Conservation (phyloP, 169 alveolate species). For the Cryptosporidium meleagridis region DNA sequence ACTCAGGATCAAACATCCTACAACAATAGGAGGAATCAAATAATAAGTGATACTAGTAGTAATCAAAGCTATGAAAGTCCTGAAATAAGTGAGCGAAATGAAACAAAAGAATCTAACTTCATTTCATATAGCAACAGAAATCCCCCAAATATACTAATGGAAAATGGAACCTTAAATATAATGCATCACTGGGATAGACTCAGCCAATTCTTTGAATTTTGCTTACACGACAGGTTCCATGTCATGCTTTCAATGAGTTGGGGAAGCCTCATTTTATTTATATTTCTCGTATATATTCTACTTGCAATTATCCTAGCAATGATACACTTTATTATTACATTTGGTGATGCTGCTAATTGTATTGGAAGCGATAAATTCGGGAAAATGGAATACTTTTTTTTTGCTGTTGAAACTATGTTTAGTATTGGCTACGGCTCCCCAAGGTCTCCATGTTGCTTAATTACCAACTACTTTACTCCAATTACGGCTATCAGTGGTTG, state of each 20-base stretch:
- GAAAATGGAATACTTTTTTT: slow-evolving; percentile 76
- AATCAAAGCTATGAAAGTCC: not conserved
- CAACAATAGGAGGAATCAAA: not conserved
- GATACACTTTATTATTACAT: slow-evolving; percentile 49
- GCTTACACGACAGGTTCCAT: slow-evolving; percentile 66
- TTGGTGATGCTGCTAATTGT: slow-evolving; percentile 75
- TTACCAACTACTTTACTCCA: slow-evolving; percentile 76
- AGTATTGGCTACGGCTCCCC: slow-evolving; percentile 81
- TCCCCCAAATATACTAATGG: slow-evolving; percentile 29
- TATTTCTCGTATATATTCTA: slow-evolving; percentile 16
- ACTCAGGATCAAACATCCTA: not conserved
- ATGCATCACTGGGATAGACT: slow-evolving; percentile 69
- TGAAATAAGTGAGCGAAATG: not conserved
- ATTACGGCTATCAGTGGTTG: slow-evolving; percentile 76
- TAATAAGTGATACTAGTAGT: not conserved
- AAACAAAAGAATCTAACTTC: not conserved
- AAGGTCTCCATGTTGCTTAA: slow-evolving; percentile 78
- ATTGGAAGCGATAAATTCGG: slow-evolving; percentile 76
- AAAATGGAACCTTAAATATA: slow-evolving; percentile 58
- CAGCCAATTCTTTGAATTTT: slow-evolving; percentile 57
- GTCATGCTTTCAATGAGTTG: slow-evolving; percentile 69
- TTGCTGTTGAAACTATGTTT: slow-evolving; percentile 81
- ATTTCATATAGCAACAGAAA: not conserved
- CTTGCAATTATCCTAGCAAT: slow-evolving; percentile 34
- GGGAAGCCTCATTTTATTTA: slow-evolving; percentile 24